These are phyloP conservation scores for Cichorium intybus DNA, from an alignment of 140 eudicot genomes.

Conservation along the genomic window DNA sequence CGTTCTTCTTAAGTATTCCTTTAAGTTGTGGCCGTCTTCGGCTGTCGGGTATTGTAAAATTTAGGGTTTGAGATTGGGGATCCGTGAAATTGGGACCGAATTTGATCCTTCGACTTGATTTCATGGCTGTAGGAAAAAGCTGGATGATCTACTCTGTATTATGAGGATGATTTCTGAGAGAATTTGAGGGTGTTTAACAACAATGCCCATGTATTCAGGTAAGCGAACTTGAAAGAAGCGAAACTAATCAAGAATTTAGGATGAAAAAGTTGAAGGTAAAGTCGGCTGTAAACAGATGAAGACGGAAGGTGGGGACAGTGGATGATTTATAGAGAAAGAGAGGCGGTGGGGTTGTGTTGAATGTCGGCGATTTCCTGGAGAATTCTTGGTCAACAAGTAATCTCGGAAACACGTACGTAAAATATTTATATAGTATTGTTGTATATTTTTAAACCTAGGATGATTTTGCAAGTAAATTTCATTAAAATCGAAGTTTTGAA, in stretches of 20 bases:
- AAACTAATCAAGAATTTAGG: too few relatives aligned
- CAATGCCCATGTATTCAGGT: slow-evolving; percentile 3
- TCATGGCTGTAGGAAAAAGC: neutral
- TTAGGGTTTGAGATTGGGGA: slow-evolving; percentile 2
- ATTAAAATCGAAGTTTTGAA: too few relatives aligned
- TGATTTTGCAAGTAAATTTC: too few relatives aligned
- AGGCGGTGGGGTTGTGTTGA: neutral
- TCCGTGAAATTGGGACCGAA: neutral
- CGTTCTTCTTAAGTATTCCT: neutral
- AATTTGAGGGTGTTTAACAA: neutral
- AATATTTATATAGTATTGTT: too few relatives aligned
- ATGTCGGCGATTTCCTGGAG: neutral
- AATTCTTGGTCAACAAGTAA: neutral
- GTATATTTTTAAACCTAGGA: too few relatives aligned
- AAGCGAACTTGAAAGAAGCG: too few relatives aligned
- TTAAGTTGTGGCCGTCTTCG: neutral
- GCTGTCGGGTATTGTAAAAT: slow-evolving; percentile 4
- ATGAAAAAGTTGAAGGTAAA: neutral
- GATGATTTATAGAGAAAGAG: neutral
- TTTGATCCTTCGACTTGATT: neutral
- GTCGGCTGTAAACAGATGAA: neutral
- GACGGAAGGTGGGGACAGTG: neutral
- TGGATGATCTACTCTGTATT: too few relatives aligned
- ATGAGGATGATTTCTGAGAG: neutral
- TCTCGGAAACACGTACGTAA: too few relatives aligned